Base-by-base conservation (phyloP, 768 basidiomycete genomes). In the Macrolepiota dolichaula region DNA sequence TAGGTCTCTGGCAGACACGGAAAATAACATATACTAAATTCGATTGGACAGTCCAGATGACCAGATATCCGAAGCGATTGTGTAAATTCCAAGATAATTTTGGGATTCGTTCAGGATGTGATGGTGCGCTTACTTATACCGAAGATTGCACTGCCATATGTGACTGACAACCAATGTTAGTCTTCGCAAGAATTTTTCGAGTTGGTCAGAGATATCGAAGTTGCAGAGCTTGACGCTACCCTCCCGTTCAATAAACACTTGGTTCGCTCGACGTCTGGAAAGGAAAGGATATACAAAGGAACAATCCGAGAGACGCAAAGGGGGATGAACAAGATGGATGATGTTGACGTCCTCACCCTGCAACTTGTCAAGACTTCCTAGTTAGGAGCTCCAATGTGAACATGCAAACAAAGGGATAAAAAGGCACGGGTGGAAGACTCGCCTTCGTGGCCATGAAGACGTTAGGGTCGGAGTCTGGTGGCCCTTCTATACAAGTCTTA, bases 391-490 rank as follows among this genome's bases (percentile, higher is more conserved):
- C 40, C 59, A 54, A 59, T 59, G 47, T 25, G 52, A 37, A 38
- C 54, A 57, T 49, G 62, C 19, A 50, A 35, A 64, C 36, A 42
- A 19, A 55, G 47, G 27, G 55, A 56, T 54, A 55, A 63, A 15
- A 49, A 55, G 49, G 52, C 37, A 46, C 55, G 44, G 51, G 59
- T n/a, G 38, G 51, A 63, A 22, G 24, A 69, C 78, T 53, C 55
- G 96, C 96, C 88, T 99, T 99, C 94, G 98, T 96, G 11, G 96
- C 96, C 96, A n/a, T n/a, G n/a, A n/a, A n/a, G n/a, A n/a, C n/a
- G n/a, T n/a, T n/a, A n/a, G n/a, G n/a, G n/a, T 98, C 3, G 96
- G 96, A 62, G 85, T 91, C 71, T 98, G 96, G 37, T 94, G 77
- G 1, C 97, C 96, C 72, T 91, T 93, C 79, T 96, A 95, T 3